A percentile compares a stretch with the other conserved stretches of the same genome.
phyloP scores from a whole-genome alignment of 2,329 filamentous ascomycete species.

The Celoporthe dispersa region DNA sequence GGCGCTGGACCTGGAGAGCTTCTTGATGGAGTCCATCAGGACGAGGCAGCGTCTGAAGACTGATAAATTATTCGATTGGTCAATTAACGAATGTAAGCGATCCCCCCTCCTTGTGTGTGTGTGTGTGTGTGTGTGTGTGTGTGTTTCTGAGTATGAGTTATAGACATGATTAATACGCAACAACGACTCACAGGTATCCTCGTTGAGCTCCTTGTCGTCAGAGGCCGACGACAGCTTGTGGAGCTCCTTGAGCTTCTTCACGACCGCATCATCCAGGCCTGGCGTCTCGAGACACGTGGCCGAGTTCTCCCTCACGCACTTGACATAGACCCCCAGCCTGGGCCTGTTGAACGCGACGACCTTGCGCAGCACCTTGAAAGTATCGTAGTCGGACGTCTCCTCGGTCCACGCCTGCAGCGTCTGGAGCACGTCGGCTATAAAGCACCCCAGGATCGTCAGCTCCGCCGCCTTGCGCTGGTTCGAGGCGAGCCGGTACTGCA shows the following conservation, averaged over 20 bases:
- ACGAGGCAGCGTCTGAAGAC: slow-evolving; percentile 13
- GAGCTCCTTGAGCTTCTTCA: slow-evolving; percentile 9
- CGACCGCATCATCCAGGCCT: neutral
- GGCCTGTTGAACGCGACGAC: slow-evolving; percentile 32
- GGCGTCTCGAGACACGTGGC: slow-evolving; percentile 20
- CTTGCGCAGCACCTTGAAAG: slow-evolving; percentile 22
- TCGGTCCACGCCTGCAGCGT: slow-evolving; percentile 24
- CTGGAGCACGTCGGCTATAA: slow-evolving; percentile 30
- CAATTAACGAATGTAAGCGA: neutral
- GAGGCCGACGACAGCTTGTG: neutral
- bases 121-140: too few relatives aligned
- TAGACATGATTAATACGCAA: too few relatives aligned
- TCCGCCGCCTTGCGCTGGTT: slow-evolving; percentile 33
- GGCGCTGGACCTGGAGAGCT: slow-evolving; percentile 14
- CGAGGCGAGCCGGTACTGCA: slow-evolving; percentile 38
- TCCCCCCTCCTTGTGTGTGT: too few relatives aligned
- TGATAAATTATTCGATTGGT: neutral
- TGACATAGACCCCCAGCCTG: slow-evolving; percentile 28
- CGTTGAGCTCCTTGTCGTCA: neutral
- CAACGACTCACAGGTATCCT: neutral
- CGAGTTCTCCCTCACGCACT: neutral
- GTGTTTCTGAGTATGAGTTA: too few relatives aligned
- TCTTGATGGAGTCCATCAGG: slow-evolving; percentile 11
- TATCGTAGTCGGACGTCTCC: neutral
- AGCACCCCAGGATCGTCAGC: slow-evolving; percentile 17